Base-by-base conservation (phyloP, 331 rosid species). In the Quercus lobata region DNA sequence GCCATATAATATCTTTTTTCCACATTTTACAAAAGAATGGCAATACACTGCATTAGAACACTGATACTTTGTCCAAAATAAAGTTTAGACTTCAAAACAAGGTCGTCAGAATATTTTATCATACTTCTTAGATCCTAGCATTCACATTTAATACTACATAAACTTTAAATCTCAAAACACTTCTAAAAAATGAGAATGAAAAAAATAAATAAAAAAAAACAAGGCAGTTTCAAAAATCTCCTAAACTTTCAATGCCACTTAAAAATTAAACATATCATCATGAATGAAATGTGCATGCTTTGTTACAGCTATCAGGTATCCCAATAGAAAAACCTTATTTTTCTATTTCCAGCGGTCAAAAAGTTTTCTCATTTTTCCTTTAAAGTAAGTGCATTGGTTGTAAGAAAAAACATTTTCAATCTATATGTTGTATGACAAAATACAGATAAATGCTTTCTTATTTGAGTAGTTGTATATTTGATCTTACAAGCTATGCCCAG, bases 401-500 rank as follows among this genome's bases (percentile, higher is more conserved):
- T n/a, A 32, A 34, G 12, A 71, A 49, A 25, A 25, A 35, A 77
- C 63, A 30, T 69, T 80, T 63, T n/a, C n/a, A 27, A 54, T 72
- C 49, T 72, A 82, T 75, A 58, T 52, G 56, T 62, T 41, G 57
- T 56, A 30, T 14, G 57, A 16, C 21, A 57, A 75, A 3, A 44
- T 2, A 12, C 19, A 9, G 63, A 44, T 30, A 24, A 52, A 57
- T 16, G 73, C 21, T 60, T 11, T 35, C 22, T 1, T 21, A 11
- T 68, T 44, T 54, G 52, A 70, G 41, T 54, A 16, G 41, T 55
- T 75, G 52, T n/a, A 61, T 9, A 68, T 74, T 34, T 14, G 53
- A 82, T 53, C 97, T 90, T 85, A 92, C 97, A 91, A 89, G 81
- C 95, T 92, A 86, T 90, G 91, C 62, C 97, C 97, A 68, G 93